These are phyloP conservation scores for Globisporangium apiculatum DNA, from an alignment of 352 stramenopile genomes.

Conservation along the genomic window DNA sequence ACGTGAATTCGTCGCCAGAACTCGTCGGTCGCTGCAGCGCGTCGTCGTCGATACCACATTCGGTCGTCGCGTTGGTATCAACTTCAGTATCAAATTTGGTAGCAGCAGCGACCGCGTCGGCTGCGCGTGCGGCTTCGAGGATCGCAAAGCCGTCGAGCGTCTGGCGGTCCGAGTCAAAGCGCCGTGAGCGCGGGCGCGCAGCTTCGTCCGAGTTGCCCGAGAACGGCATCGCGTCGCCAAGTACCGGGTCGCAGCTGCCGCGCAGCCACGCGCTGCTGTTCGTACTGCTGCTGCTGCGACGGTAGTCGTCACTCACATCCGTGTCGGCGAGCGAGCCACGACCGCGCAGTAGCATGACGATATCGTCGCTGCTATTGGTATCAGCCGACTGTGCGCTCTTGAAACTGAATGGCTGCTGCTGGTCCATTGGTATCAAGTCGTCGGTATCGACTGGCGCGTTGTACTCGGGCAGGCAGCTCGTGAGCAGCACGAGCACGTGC, in stretches of 20 bases:
- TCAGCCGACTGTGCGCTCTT: neutral
- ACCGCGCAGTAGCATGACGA: constrained; percentile 3
- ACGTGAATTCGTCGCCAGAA: constrained; percentile 9
- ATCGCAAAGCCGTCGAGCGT: constrained; percentile 29
- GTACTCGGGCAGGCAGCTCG: constrained; percentile 56
- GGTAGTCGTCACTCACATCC: constrained; percentile 18
- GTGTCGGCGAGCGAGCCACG: constrained; percentile 26
- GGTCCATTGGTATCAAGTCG: constrained; percentile 9
- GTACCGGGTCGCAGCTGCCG: constrained; percentile 10
- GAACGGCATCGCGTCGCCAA: constrained; percentile 17
- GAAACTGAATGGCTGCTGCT: neutral
- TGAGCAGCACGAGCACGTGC: constrained; percentile 65
- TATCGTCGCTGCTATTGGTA: neutral
- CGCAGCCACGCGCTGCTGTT: constrained; percentile 18
- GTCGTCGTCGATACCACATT: constrained; percentile 5
- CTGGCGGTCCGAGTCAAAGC: constrained; percentile 14
- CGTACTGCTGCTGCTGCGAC: constrained; percentile 14
- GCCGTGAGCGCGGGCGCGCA: constrained; percentile 16
- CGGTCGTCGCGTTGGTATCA: neutral
- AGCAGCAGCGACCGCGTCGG: constrained; percentile 5
- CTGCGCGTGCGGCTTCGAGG: constrained; percentile 18
- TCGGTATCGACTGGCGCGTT: constrained; percentile 16
- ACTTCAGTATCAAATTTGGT: too few relatives aligned
- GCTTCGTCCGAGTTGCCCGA: constrained; percentile 26
- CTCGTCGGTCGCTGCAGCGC: constrained; percentile 6